Evolutionary conservation across 192 early-diverging fungal genomes (phyloP).

Genomic region (Paraglomus brasilianum): DNA sequence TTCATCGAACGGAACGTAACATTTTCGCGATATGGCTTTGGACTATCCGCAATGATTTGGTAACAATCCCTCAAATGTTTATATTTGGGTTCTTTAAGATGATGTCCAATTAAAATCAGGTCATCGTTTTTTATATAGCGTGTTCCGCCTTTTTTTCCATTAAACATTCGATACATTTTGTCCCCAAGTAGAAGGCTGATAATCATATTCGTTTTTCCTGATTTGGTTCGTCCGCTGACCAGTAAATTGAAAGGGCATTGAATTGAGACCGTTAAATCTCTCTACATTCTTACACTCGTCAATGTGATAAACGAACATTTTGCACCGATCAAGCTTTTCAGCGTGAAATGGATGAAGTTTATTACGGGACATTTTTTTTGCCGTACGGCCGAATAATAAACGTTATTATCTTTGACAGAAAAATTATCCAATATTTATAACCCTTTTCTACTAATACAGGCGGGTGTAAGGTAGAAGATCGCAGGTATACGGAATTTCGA

Average conservation of each 20-base stretch:
- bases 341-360: no score
- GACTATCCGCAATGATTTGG: conserved; percentile 11
- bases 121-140: conserved; percentile 8
- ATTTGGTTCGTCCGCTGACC: not conserved
- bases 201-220: conserved; percentile 7
- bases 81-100: conserved; percentile 14
- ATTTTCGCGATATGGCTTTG: conserved; percentile 9
- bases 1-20: conserved; percentile 5
- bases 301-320: not conserved
- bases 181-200: not conserved
- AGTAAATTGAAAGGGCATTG: conserved; percentile 2
- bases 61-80: conserved; percentile 1
- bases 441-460: not conserved
- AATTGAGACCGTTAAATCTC: not conserved
- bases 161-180: not conserved
- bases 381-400: no score
- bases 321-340: not conserved
- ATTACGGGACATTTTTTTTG: no score
- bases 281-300: not conserved
- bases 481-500: conserved; percentile 2
- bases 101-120: not conserved
- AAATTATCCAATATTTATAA: not conserved
- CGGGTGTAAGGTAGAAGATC: not conserved
- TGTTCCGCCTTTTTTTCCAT: not conserved
- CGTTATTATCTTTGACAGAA: not conserved